Evolutionary conservation across 768 basidiomycete genomes (phyloP), one percentile per base, ranked within the genome.

Genomic region (Rhizopogon sp.): DNA sequence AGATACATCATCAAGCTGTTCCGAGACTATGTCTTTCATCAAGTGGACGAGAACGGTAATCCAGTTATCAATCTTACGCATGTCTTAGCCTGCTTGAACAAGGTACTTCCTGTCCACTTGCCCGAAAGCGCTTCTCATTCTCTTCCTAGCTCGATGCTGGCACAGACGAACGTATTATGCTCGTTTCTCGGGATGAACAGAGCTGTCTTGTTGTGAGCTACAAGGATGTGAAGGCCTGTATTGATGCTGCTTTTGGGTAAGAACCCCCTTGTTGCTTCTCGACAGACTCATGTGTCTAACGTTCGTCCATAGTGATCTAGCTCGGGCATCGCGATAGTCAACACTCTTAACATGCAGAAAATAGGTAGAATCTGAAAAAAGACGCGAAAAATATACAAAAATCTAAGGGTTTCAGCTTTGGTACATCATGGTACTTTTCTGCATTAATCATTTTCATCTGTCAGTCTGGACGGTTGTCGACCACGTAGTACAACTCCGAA

Each of bases 1-100:
- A 78, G 96, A 57, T 99, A 99, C 68, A 93, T 98, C 66, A 82
- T 99, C 76, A 98, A 97, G 77, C 81, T 99, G 44, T 98, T 99
- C 80, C 82, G 97, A 16, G 97, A 99, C 70, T 95, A 90, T 62
- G 94, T 99, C 25, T 99, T 99, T 71, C 97, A 99, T 66, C 94
- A 97, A 69, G 88, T 97, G 41, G 94, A 97, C 60, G 91, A 93
- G 65, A 79, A 83, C 60, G 91, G 93, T 9, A 85, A 88, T 52
- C 95, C 97, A 0, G 83, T 97, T 16, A 77, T 98, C 54, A 94
- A 95, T 66, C 72, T 99, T 56, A 82, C 86, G 0, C 95, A 98
- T 72, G 95, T 99, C 10, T 73, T 99, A 22, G 83, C 87, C 2
- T 93, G 91, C 65, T 74, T 99, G 60, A 98, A 95, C 78, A 99